phyloP scores from a whole-genome alignment of 345 rosid genomes.

The Nephelium lappaceum region DNA sequence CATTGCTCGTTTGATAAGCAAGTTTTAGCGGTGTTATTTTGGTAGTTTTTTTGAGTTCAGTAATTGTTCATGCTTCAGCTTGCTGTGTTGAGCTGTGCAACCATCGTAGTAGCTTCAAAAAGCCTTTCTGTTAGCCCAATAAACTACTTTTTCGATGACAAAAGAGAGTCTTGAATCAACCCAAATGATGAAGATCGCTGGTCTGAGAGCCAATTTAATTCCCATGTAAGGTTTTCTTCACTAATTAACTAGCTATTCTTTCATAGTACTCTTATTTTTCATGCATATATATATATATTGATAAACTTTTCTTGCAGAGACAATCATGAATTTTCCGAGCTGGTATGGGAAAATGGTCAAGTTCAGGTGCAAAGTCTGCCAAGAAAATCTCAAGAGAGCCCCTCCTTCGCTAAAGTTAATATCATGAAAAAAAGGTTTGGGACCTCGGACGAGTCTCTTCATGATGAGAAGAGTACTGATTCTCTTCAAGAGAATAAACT shows the following conservation, averaged over 20 bases:
- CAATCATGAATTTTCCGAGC: constrained; percentile 39
- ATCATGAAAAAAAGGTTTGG: background rate
- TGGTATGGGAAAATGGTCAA: constrained; percentile 42
- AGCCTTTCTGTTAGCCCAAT: background rate
- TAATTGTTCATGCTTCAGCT: background rate
- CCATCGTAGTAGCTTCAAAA: background rate
- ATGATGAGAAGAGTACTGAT: background rate
- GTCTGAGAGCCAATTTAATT: constrained; percentile 11
- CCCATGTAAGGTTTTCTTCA: constrained; percentile 24
- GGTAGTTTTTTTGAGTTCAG: no score
- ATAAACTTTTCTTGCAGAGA: constrained; percentile 39
- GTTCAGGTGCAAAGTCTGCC: constrained; percentile 26
- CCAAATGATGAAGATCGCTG: background rate
- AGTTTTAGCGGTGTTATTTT: no score
- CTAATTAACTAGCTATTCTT: background rate
- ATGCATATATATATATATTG: background rate
- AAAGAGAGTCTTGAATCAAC: constrained; percentile 6
- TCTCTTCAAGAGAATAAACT: background rate
- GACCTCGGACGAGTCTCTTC: background rate
- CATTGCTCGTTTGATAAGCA: no score
- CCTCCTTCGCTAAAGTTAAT: background rate
- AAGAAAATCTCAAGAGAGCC: constrained; percentile 4
- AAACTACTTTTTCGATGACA: background rate
- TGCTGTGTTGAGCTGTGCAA: background rate
- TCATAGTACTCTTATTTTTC: background rate